A percentile compares a stretch with the other conserved stretches of the same genome.
phyloP scores from a whole-genome alignment of 108 stramenopile genomes.

The Bacterosira constricta region DNA sequence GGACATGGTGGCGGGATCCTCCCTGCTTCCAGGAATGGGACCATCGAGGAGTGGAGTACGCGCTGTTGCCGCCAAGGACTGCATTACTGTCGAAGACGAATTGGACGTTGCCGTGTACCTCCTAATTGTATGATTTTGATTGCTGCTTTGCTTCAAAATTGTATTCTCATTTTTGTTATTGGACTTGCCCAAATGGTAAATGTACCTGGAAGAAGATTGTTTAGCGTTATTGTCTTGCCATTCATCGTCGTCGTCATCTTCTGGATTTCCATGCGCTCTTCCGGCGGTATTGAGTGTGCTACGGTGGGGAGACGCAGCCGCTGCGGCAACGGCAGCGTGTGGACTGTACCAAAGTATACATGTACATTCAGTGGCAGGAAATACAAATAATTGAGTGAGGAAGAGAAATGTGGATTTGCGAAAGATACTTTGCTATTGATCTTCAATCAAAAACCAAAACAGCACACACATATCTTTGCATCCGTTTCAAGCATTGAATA shows the following conservation, averaged over 20 bases:
- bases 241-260: neutral
- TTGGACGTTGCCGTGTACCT: neutral
- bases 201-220: neutral
- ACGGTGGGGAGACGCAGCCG: neutral
- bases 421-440: no score
- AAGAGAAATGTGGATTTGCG: no score
- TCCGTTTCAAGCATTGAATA: neutral
- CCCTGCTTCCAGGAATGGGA: conserved; percentile 2
- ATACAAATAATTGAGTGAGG: neutral
- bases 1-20: conserved; percentile 18
- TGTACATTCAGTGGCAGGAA: no score
- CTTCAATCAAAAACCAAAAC: no score
- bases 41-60: conserved; percentile 7
- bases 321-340: conserved; percentile 1
- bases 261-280: neutral
- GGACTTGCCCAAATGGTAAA: neutral
- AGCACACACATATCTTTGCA: neutral
- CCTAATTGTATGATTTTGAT: neutral
- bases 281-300: neutral
- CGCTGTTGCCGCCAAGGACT: neutral
- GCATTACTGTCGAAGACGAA: neutral
- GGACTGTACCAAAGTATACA: neutral
- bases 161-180: neutral
- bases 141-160: neutral
- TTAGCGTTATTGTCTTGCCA: conserved; percentile 5